Conservation (phyloP, 2,329 filamentous ascomycete species). For the Colletotrichum sp. region DNA sequence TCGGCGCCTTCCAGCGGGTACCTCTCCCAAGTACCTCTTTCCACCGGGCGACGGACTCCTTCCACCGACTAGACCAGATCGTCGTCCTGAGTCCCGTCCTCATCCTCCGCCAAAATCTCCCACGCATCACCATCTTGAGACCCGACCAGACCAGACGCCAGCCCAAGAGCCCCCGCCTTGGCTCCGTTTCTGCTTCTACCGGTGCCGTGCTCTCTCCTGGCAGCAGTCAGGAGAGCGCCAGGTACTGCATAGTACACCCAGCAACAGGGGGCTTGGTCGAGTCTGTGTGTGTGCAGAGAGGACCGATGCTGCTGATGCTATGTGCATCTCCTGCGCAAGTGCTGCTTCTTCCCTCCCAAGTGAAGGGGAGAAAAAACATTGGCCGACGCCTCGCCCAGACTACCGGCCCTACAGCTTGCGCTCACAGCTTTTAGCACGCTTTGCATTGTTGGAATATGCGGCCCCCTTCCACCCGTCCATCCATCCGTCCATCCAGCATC, state of each 20-base stretch:
- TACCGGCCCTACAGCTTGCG: not conserved
- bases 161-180: not conserved
- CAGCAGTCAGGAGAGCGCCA: not conserved
- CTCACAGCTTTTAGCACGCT: not conserved
- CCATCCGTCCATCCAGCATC: not conserved
- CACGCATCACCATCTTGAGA: not conserved
- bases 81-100: not conserved
- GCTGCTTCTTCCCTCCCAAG: not conserved
- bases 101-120: conserved; percentile 3
- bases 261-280: not conserved
- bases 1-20: not conserved
- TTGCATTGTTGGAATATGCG: not conserved
- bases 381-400: not conserved
- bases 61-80: not conserved
- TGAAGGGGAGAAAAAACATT: not conserved
- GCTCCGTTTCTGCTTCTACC: not conserved
- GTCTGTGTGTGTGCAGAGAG: conserved; percentile 4
- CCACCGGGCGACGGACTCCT: conserved; percentile 5
- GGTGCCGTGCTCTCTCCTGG: not conserved
- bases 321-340: not conserved
- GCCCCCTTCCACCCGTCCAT: not conserved
- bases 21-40: not conserved
- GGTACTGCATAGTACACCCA: not conserved
- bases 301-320: not conserved
- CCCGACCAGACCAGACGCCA: conserved; percentile 2